A percentile compares a stretch with the other conserved stretches of the same genome.
Conservation (phyloP, 768 basidiomycete genomes). For the Rhizopogon rudus region DNA sequence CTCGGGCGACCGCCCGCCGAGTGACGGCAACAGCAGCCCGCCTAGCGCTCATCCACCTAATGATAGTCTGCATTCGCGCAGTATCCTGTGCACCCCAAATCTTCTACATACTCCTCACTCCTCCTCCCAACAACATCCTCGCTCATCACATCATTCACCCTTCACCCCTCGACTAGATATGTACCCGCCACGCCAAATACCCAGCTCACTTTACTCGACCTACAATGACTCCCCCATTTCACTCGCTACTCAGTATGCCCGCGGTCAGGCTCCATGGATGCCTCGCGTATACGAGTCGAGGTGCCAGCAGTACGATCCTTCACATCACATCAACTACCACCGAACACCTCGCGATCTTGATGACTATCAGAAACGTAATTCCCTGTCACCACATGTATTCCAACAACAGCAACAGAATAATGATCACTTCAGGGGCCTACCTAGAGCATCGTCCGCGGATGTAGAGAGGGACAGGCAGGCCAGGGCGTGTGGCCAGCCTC, state of each 20-base stretch:
- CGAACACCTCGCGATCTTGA: constrained; percentile 12
- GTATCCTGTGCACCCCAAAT: constrained; percentile 15
- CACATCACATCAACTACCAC: constrained; percentile 1
- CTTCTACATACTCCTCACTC: background rate
- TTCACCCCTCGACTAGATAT: constrained; percentile 8
- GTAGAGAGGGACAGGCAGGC: constrained; percentile 24
- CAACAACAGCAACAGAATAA: constrained; percentile 7
- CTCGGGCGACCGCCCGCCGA: constrained; percentile 4
- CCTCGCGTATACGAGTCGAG: constrained; percentile 13
- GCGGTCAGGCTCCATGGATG: constrained; percentile 8
- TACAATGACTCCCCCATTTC: constrained; percentile 15
- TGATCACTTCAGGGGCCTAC: constrained; percentile 14
- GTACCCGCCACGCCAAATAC: constrained; percentile 8
- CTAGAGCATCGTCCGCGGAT: constrained; percentile 19
- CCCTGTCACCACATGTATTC: constrained; percentile 10
- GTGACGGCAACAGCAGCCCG: background rate
- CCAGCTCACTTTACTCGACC: constrained; percentile 15
- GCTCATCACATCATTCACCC: constrained; percentile 3
- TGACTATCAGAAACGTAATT: constrained; percentile 6
- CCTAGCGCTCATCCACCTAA: constrained; percentile 2
- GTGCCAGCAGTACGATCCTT: constrained; percentile 10
- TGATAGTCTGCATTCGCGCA: constrained; percentile 7
- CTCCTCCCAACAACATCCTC: background rate
- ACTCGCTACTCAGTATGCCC: constrained; percentile 14
- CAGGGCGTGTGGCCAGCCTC: constrained; percentile 22